Conservation (phyloP, 2,329 filamentous ascomycete species). For the Hymenoscyphus scutula region DNA sequence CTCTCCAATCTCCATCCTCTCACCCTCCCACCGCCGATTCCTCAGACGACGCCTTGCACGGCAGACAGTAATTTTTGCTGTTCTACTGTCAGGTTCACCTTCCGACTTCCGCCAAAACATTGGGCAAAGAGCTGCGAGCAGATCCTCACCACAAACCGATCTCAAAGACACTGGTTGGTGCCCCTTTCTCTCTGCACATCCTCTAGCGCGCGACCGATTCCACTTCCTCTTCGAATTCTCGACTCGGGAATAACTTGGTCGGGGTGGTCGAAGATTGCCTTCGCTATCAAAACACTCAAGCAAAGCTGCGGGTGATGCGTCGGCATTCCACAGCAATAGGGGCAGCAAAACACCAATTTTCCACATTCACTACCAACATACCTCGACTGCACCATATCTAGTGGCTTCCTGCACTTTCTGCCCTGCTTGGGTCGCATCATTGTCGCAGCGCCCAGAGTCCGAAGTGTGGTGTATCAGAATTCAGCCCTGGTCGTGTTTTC, state of each 20-base stretch:
- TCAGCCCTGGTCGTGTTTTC: neutral
- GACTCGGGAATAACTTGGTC: neutral
- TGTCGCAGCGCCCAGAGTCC: constrained; percentile 5
- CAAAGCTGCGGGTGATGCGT: neutral
- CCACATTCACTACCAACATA: neutral
- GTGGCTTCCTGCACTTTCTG: neutral
- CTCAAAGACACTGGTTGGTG: neutral
- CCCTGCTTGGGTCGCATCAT: constrained; percentile 9
- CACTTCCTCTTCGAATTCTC: neutral
- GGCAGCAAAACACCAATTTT: neutral
- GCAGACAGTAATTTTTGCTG: constrained; percentile 9
- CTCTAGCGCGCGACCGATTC: too few species aligned
- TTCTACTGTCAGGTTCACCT: constrained; percentile 12
- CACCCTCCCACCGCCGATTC: neutral
- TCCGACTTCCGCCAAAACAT: constrained; percentile 3
- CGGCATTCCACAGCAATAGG: neutral
- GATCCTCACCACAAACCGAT: neutral
- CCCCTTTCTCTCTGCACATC: neutral
- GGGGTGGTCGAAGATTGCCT: neutral
- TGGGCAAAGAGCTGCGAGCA: neutral
- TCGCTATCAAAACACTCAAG: neutral
- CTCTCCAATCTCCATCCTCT: constrained; percentile 5
- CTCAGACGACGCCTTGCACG: constrained; percentile 9
- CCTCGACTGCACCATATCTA: neutral
- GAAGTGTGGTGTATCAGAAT: constrained; percentile 11